Conservation (phyloP, 75 land plant genomes). For the Cryptomeria japonica region DNA sequence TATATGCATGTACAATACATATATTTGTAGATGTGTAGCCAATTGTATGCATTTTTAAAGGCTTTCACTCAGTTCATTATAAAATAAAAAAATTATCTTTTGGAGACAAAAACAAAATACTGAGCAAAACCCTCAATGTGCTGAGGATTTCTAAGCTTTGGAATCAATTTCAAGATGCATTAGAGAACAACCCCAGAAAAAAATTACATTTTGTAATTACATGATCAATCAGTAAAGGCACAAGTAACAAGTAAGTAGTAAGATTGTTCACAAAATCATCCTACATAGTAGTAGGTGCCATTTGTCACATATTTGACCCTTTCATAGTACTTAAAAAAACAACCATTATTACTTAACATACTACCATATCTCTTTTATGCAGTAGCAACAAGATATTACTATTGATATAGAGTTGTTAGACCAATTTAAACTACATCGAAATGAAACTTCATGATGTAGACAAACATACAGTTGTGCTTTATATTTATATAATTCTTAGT, state of each 20-base stretch:
- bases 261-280: neutral
- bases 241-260: neutral
- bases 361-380: neutral
- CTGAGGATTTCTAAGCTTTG: too few relatives aligned
- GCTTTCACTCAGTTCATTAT: too few relatives aligned
- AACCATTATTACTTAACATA: neutral
- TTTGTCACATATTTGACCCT: neutral
- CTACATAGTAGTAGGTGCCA: neutral
- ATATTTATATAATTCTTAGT: neutral
- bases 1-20: too few relatives aligned
- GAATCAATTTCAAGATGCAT: too few relatives aligned
- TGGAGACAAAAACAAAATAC: too few relatives aligned
- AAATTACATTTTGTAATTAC: too few relatives aligned
- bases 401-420: neutral
- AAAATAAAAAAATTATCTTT: too few relatives aligned
- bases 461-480: neutral
- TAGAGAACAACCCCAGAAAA: too few relatives aligned
- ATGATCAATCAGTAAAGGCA: neutral
- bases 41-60: too few relatives aligned
- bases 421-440: neutral
- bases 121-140: too few relatives aligned
- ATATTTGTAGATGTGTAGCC: too few relatives aligned
- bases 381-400: neutral
- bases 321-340: neutral
- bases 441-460: neutral